A percentile compares a stretch with the other conserved stretches of the same genome.
These are phyloP conservation scores for Brassica cretica DNA, from an alignment of 345 rosid species.

Conservation along the genomic window DNA sequence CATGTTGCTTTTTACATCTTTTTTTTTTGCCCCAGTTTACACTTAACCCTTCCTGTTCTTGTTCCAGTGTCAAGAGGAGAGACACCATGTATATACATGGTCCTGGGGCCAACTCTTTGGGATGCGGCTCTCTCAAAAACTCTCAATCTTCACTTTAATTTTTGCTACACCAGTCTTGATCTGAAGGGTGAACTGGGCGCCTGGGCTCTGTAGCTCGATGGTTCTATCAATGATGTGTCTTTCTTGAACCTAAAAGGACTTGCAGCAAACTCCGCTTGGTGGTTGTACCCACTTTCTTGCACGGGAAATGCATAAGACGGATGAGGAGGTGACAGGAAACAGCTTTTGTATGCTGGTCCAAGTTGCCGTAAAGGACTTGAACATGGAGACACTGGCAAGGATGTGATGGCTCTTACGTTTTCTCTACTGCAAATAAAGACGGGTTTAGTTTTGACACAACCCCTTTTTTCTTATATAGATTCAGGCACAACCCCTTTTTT, in stretches of 20 bases:
- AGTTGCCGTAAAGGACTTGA: constrained; percentile 80
- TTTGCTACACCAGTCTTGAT: constrained; percentile 50
- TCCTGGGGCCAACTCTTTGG: constrained; percentile 10
- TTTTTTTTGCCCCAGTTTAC: neutral
- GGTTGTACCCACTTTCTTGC: constrained; percentile 53
- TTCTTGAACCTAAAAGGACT: constrained; percentile 50
- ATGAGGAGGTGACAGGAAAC: constrained; percentile 82
- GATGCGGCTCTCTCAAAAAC: neutral
- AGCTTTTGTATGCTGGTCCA: constrained; percentile 63
- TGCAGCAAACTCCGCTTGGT: constrained; percentile 49
- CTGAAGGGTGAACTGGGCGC: constrained; percentile 56
- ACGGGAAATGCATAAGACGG: constrained; percentile 51
- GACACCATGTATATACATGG: constrained; percentile 11
- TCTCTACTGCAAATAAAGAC: constrained; percentile 54
- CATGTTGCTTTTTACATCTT: constrained; percentile 34
- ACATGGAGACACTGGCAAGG: constrained; percentile 88
- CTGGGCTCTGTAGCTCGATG: constrained; percentile 46
- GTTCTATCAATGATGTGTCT: constrained; percentile 47
- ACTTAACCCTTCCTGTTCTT: constrained; percentile 4
- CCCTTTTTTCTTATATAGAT: neutral
- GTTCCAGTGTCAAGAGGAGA: constrained; percentile 23
- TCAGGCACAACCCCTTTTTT: constrained; percentile 1
- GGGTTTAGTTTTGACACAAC: constrained; percentile 3
- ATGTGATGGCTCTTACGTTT: constrained; percentile 63
- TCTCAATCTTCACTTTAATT: constrained; percentile 13